These are phyloP conservation scores for Leccinum ochraceum DNA, from an alignment of 768 basidiomycete species.

Conservation along the genomic window DNA sequence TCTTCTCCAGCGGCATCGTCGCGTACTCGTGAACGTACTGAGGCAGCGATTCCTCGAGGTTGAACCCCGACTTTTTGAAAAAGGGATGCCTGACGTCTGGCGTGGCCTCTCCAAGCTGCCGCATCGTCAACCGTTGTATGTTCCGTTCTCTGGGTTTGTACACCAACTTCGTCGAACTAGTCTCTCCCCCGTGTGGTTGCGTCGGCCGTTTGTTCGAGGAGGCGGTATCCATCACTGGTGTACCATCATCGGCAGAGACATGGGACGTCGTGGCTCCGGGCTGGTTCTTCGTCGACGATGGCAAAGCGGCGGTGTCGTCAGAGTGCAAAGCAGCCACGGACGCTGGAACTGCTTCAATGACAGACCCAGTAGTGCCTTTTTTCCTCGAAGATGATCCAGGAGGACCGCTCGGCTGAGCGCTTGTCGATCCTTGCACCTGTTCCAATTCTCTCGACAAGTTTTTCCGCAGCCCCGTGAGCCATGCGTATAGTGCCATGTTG, in stretches of 20 bases:
- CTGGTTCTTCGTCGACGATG: slow-evolving; percentile 10
- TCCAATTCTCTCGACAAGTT: slow-evolving; percentile 78
- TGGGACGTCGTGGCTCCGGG: background rate
- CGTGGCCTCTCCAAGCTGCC: slow-evolving; percentile 86
- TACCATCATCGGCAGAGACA: slow-evolving; percentile 13
- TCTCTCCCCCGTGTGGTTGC: slow-evolving; percentile 21
- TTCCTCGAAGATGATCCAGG: slow-evolving; percentile 35
- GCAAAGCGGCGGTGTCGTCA: slow-evolving; percentile 7
- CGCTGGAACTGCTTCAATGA: slow-evolving; percentile 13
- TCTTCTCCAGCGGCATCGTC: slow-evolving; percentile 77
- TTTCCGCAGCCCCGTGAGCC: slow-evolving; percentile 78
- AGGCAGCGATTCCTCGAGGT: slow-evolving; percentile 75
- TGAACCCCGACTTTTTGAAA: slow-evolving; percentile 83
- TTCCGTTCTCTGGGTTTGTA: slow-evolving; percentile 61
- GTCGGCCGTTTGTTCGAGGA: slow-evolving; percentile 13
- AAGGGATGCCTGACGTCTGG: slow-evolving; percentile 87
- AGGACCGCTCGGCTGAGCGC: slow-evolving; percentile 41
- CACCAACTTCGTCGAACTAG: slow-evolving; percentile 30
- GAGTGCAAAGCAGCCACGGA: slow-evolving; percentile 2
- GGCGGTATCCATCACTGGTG: background rate
- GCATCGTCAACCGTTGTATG: slow-evolving; percentile 81
- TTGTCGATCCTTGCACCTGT: slow-evolving; percentile 61
- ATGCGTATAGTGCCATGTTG: slow-evolving; percentile 79
- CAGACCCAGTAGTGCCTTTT: slow-evolving; percentile 30
- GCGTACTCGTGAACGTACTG: slow-evolving; percentile 88